These are phyloP conservation scores for Penicillium fimorum DNA, from an alignment of 495 filamentous ascomycete genomes.

Conservation along the genomic window DNA sequence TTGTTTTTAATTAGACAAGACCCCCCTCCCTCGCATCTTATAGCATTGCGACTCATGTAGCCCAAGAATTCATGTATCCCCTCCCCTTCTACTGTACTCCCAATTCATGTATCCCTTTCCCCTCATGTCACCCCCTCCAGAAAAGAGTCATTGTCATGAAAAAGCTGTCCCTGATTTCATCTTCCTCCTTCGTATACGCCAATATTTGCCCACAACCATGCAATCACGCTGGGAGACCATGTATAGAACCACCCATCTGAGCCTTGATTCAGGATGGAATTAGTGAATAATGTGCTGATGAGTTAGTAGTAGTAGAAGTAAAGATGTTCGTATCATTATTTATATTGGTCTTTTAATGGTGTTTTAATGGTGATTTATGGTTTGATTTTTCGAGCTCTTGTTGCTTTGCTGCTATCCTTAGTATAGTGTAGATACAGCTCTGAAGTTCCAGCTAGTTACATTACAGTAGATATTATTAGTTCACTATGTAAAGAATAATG, in stretches of 20 bases:
- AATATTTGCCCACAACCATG: slow-evolving; percentile 11
- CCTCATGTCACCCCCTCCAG: slow-evolving; percentile 21
- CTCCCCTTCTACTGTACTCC: slow-evolving; percentile 13
- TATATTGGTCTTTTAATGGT: neutral
- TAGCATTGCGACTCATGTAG: slow-evolving; percentile 49
- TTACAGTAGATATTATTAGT: too few relatives aligned
- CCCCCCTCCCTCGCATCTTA: slow-evolving; percentile 26
- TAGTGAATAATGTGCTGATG: slow-evolving; percentile 4
- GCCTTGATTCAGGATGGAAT: neutral
- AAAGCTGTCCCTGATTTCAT: slow-evolving; percentile 25
- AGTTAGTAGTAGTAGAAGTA: slow-evolving; percentile 4
- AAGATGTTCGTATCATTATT: neutral
- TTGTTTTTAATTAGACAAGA: slow-evolving; percentile 49
- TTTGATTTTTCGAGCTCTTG: neutral
- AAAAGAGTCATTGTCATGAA: slow-evolving; percentile 43
- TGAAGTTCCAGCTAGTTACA: neutral
- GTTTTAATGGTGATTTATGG: neutral
- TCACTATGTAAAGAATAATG: neutral
- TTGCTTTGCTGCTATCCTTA: neutral
- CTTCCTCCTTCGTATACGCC: slow-evolving; percentile 33
- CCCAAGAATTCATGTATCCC: slow-evolving; percentile 52
- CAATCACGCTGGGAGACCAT: slow-evolving; percentile 19
- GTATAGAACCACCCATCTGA: slow-evolving; percentile 31
- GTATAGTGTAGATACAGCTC: neutral
- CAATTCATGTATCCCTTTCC: slow-evolving; percentile 24